Evolutionary conservation across 345 rosid species (phyloP).

Genomic region (Limnanthes douglasii): DNA sequence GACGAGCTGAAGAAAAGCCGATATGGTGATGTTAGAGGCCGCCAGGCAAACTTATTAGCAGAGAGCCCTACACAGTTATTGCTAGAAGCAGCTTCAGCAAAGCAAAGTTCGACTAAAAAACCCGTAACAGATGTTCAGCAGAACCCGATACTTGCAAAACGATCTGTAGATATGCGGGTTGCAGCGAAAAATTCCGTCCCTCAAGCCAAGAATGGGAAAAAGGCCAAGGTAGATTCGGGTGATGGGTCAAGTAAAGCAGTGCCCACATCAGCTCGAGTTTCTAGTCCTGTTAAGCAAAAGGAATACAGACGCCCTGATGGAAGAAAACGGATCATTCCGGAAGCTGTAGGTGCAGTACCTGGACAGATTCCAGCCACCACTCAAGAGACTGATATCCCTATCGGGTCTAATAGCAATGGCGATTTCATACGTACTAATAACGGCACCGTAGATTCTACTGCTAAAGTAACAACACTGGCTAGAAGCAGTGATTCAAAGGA

Average conservation of each 20-base stretch:
- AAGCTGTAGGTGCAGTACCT: slow-evolving; percentile 75
- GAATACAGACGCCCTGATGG: slow-evolving; percentile 97
- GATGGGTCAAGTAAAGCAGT: slow-evolving; percentile 43
- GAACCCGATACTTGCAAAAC: slow-evolving; percentile 33
- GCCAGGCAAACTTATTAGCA: slow-evolving; percentile 77
- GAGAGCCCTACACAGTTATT: slow-evolving; percentile 91
- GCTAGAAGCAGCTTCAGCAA: slow-evolving; percentile 86
- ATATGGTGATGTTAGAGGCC: slow-evolving; percentile 91
- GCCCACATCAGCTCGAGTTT: slow-evolving; percentile 27
- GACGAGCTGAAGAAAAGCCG: slow-evolving; percentile 85
- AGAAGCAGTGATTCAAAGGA: slow-evolving; percentile 49
- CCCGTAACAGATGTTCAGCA: slow-evolving; percentile 39
- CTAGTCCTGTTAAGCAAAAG: slow-evolving; percentile 86
- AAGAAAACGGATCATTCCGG: slow-evolving; percentile 95
- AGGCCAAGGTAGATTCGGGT: slow-evolving; percentile 21
- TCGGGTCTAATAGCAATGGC: slow-evolving; percentile 21
- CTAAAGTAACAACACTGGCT: slow-evolving; percentile 25
- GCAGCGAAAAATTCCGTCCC: slow-evolving; percentile 34
- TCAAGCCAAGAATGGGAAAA: slow-evolving; percentile 40
- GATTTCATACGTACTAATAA: slow-evolving; percentile 22
- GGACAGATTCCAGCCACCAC: slow-evolving; percentile 27
- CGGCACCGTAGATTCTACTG: slow-evolving; percentile 22
- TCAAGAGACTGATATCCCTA: slow-evolving; percentile 27
- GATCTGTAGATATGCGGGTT: slow-evolving; percentile 31
- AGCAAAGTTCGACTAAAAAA: slow-evolving; percentile 53